Conservation (phyloP, 257 asterid species). For the Jaltomata sinuosa region DNA sequence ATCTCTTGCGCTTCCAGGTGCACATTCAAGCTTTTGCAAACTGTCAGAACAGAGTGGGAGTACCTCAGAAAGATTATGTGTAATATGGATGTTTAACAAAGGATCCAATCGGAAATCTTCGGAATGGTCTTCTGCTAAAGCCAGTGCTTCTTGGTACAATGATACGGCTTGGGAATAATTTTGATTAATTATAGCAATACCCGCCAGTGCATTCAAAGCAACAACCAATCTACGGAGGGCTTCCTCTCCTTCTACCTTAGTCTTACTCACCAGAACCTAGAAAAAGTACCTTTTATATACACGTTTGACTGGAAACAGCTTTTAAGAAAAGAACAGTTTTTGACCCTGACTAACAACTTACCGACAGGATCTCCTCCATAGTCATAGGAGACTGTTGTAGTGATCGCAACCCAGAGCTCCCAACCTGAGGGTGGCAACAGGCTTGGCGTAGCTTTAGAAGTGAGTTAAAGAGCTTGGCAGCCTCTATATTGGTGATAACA, state of each 20-base stretch:
- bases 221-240: conserved; percentile 81
- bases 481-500: conserved; percentile 65
- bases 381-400: conserved; percentile 96
- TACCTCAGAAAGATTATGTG: conserved; percentile 80
- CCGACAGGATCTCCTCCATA: conserved; percentile 93
- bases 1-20: conserved; percentile 21
- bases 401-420: conserved; percentile 94
- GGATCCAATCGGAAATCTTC: conserved; percentile 93
- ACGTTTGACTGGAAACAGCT: not conserved
- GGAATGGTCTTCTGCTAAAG: conserved; percentile 60
- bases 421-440: conserved; percentile 99
- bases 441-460: conserved; percentile 99
- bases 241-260: conserved; percentile 94
- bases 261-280: conserved; percentile 90
- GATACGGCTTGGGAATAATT: conserved; percentile 63
- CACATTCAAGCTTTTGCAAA: conserved; percentile 16
- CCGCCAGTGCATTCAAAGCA: conserved; percentile 93
- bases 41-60: conserved; percentile 28
- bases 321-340: conserved; percentile 6
- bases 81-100: conserved; percentile 80
- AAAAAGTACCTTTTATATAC: conserved; percentile 10
- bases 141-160: conserved; percentile 72
- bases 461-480: conserved; percentile 88
- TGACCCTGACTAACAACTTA: conserved; percentile 26
- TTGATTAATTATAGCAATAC: conserved; percentile 78